phyloP scores from a whole-genome alignment of 1,284 basidiomycete genomes.

The Naganishia sp. region DNA sequence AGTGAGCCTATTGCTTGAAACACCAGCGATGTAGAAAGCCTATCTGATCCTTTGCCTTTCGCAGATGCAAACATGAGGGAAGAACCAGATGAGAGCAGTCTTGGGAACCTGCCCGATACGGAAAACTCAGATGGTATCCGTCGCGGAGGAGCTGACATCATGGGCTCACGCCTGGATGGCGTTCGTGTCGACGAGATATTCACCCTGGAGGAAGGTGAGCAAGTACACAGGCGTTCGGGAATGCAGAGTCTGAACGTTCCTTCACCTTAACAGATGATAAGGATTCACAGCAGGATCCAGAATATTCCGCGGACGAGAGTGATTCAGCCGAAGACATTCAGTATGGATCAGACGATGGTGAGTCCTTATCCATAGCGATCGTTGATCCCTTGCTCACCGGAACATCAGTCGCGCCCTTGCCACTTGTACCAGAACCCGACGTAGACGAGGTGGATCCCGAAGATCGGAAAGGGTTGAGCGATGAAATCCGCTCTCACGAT shows the following conservation, averaged over 20 bases:
- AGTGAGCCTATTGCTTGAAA: too few species aligned
- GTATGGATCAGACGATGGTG: conserved; percentile 27
- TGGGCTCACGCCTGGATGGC: conserved; percentile 20
- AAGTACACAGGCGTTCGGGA: not conserved
- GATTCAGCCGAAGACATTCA: conserved; percentile 22
- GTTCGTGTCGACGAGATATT: conserved; percentile 18
- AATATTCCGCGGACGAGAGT: conserved; percentile 24
- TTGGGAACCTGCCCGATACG: not conserved
- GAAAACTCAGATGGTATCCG: conserved; percentile 9
- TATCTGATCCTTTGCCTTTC: too few species aligned
- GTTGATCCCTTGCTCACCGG: too few species aligned
- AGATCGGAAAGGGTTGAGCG: not conserved
- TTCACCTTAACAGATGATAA: conserved; percentile 17
- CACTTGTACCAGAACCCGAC: not conserved
- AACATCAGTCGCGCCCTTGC: not conserved
- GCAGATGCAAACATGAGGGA: not conserved
- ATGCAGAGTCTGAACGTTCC: too few species aligned
- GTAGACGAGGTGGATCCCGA: conserved; percentile 15
- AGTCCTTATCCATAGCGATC: not conserved
- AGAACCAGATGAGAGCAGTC: not conserved
- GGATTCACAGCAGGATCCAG: conserved; percentile 23
- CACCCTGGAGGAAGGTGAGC: conserved; percentile 26
- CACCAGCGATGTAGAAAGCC: too few species aligned
- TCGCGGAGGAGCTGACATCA: conserved; percentile 9
- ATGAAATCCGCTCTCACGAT: conserved; percentile 27